Base-by-base conservation (phyloP, 305 asterid genomes). In the Fraxinus angustifolia region DNA sequence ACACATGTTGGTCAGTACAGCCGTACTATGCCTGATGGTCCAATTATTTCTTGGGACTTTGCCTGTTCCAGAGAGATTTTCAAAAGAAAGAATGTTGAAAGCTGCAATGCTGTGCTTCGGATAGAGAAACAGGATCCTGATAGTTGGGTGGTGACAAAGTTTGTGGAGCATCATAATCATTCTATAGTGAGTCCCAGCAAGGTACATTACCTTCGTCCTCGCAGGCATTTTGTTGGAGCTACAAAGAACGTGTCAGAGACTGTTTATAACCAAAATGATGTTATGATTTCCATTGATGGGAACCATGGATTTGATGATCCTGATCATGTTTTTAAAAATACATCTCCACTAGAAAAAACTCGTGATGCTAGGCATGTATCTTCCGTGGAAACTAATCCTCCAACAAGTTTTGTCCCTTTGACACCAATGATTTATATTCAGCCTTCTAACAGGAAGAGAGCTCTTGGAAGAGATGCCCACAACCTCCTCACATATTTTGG, bases 111-210 rank as follows among this genome's bases (percentile, higher is more conserved):
- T 62, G 87, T 89, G 91, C 91, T 94, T 78, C 84, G 84, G 45
- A 86, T 92, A 86, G 96, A 89, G 81, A 86, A 84, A 73, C 86
- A 88, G 76, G 89, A 81, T 75, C 81, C 89, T 76, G 87, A 86
- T 75, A 82, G 81, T 62, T 92, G 97, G 96, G 90, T 89, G 78
- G 94, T 92, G 68, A 88, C 93, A 45, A 91, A 91, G 82, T 94
- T 92, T 84, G 92, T 91, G 62, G 93, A 90, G 87, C 95, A 91
- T 72, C 98, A 94, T 82, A 90, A 86, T 84, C 98, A 94, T 87
- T 89, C 94, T 76, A 82, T 19, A 1, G 84, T 78, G 80, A 80
- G 87, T 81, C 92, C 93, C 42, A 73, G 87, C 87, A 92, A 91
- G 84, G 91, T 89, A 86, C 94, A 91, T 84, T 83, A 87, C 82